These are phyloP conservation scores for Galium porrigens DNA, from an alignment of 305 asterid genomes.

Conservation along the genomic window DNA sequence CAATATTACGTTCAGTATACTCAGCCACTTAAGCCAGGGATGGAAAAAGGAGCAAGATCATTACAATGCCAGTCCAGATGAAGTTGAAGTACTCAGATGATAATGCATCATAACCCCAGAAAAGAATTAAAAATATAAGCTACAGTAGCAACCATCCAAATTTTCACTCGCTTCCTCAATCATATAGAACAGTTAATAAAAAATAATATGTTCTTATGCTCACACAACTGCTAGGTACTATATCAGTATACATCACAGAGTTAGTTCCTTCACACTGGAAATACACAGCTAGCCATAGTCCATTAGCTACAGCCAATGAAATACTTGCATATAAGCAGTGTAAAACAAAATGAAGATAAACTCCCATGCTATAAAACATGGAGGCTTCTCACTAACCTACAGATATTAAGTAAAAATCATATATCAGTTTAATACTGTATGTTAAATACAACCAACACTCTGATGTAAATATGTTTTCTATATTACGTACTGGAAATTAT, in stretches of 20 bases:
- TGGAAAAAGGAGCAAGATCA: background rate
- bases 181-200: background rate
- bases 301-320: background rate
- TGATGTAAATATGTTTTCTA: background rate
- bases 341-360: background rate
- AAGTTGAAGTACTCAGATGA: background rate
- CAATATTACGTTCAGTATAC: background rate
- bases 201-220: background rate
- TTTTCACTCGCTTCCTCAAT: background rate
- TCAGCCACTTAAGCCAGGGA: background rate
- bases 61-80: background rate
- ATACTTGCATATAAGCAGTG: background rate
- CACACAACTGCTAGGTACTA: background rate
- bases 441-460: background rate
- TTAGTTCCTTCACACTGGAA: background rate
- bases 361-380: background rate
- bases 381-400: background rate
- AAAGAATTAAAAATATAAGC: background rate
- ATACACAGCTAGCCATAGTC: background rate
- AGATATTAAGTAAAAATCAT: background rate
- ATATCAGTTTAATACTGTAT: background rate
- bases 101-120: background rate
- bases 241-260: background rate
- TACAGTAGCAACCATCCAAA: background rate
- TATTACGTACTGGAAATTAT: constrained; percentile 49